Evolutionary conservation across 1,284 basidiomycete species (phyloP).

Genomic region (Cryptococcus floricola): DNA sequence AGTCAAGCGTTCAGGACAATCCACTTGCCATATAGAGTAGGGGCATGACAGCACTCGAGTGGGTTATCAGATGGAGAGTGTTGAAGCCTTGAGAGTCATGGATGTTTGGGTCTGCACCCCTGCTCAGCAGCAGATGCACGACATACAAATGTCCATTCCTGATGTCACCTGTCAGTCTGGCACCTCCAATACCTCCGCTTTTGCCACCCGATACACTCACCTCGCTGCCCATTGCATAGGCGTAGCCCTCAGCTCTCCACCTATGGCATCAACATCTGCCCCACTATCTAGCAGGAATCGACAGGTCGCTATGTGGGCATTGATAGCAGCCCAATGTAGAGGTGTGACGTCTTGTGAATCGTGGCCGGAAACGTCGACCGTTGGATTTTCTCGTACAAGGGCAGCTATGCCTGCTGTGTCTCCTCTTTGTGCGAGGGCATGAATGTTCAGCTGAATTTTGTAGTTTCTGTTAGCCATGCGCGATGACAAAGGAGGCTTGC

Average conservation of each 20-base stretch:
- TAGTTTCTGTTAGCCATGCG: neutral
- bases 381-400: slow-evolving; percentile 65
- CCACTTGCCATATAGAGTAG: slow-evolving; percentile 67
- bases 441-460: slow-evolving; percentile 57
- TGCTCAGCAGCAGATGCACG: slow-evolving; percentile 80
- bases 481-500: neutral
- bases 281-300: slow-evolving; percentile 79
- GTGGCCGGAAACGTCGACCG: slow-evolving; percentile 69
- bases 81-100: slow-evolving; percentile 95
- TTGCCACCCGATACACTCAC: slow-evolving; percentile 24
- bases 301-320: slow-evolving; percentile 46
- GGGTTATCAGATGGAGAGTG: slow-evolving; percentile 87
- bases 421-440: slow-evolving; percentile 81
- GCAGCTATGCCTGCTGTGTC: slow-evolving; percentile 66
- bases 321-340: slow-evolving; percentile 86
- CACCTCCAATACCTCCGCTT: neutral
- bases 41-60: slow-evolving; percentile 91
- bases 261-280: slow-evolving; percentile 90
- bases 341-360: slow-evolving; percentile 91
- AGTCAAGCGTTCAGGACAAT: neutral
- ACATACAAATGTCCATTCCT: slow-evolving; percentile 92
- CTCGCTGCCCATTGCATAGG: slow-evolving; percentile 96
- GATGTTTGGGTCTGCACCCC: slow-evolving; percentile 89
- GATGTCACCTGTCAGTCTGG: neutral
- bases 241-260: slow-evolving; percentile 92